Percentiles rank a stretch among this genome's conserved stretches.
These are phyloP conservation scores for Histomonas meleagridis DNA, from an alignment of 208 protist genomes.

Conservation along the genomic window DNA sequence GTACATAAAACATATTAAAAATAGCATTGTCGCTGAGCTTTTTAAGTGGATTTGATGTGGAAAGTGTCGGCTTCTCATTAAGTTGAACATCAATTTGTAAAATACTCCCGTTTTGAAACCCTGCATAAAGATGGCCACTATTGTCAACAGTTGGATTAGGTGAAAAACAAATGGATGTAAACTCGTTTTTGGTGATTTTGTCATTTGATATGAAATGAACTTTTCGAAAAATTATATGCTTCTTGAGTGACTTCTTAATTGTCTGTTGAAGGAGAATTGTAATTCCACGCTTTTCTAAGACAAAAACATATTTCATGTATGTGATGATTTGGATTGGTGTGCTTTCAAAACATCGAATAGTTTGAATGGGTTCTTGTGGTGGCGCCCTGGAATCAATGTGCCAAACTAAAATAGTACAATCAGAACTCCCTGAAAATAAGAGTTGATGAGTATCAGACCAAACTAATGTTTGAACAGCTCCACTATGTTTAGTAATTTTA, in stretches of 20 bases:
- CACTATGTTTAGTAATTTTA: not conserved
- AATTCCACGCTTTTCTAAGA: slow-evolving; percentile 18
- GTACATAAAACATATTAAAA: not conserved
- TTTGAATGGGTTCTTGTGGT: not conserved
- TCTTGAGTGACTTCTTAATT: not conserved
- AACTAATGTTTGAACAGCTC: not conserved
- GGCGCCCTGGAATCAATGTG: not conserved
- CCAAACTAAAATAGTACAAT: not conserved
- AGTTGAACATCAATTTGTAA: slow-evolving; percentile 8
- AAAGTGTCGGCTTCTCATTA: not conserved
- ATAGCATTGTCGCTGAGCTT: not conserved
- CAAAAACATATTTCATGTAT: not conserved
- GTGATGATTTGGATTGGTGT: not conserved
- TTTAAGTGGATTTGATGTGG: not conserved
- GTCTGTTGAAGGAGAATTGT: not conserved
- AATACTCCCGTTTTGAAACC: slow-evolving; percentile 23
- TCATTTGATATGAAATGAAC: not conserved
- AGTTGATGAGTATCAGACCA: not conserved
- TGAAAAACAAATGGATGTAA: not conserved
- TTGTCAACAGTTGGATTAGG: slow-evolving; percentile 25
- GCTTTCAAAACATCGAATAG: slow-evolving; percentile 1
- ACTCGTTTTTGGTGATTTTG: not conserved
- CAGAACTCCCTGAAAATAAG: not conserved
- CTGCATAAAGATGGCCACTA: not conserved
- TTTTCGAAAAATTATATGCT: not conserved